Base-by-base conservation (phyloP, 164 flowering plant species). In the Chimonanthus praecox region DNA sequence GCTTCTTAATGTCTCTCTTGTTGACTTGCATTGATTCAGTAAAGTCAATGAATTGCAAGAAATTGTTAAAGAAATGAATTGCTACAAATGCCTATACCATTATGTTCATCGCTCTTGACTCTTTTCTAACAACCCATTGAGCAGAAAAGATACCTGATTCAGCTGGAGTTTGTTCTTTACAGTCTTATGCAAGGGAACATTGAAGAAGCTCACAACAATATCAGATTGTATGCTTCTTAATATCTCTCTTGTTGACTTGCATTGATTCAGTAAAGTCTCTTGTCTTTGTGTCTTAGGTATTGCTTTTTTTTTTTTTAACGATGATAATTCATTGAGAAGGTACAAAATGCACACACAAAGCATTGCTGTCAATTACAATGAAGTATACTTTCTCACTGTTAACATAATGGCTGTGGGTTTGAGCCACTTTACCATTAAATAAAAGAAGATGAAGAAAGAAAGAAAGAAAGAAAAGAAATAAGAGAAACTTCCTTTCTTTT, bases 141-240 rank as follows among this genome's bases (percentile, higher is more conserved):
- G 73, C 88, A 88, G 94, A 84, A 82, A 49, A 84, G 82, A 48
- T 80, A 73, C 74, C 65, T 68, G 50, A 84, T 88, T 71, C 84
- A 83, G 51, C 60, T 83, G 76, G 90, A 88, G 75, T 80, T 44
- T 67, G 84, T 86, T 63, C 71, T 85, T 67, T 81, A 75, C 65
- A 77, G 77, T 73, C 83, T 92, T 72, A 72, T 69, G 58, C 79
- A 71, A 72, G 89, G 87, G 75, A 71, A 77, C 54, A 20, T 72
- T 61, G 81, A 74, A 21, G n/a, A 54, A 16, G 10, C 15, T 54
- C 71, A 76, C 74, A 81, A 84, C 50, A 76, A 78, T 75, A 75
- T 84, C 71, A 10, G 75, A 18, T 58, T 84, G 94, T 90, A 87
- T 70, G 73, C 2, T 76, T 71, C 60, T 54, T 54, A 54, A 13